Percentiles rank a stretch among this genome's conserved stretches.
phyloP scores from a whole-genome alignment of 2,329 filamentous ascomycete genomes.

The Cercospora citrullina region DNA sequence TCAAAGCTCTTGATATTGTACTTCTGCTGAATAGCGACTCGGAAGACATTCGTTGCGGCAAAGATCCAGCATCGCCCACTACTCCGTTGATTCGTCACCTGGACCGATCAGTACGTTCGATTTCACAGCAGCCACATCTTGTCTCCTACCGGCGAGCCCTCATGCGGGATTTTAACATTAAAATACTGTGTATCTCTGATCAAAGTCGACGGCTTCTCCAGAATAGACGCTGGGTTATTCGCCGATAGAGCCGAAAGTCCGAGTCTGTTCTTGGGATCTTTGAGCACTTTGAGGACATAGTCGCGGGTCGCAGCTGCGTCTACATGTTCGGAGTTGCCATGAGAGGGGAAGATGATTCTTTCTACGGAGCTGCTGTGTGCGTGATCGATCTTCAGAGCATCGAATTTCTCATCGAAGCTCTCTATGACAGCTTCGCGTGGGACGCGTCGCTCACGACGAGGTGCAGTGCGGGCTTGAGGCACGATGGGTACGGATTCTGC shows the following conservation, averaged over 20 bases:
- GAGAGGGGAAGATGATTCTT: slow-evolving; percentile 24
- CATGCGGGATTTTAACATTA: slow-evolving; percentile 78
- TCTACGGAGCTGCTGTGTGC: slow-evolving; percentile 14
- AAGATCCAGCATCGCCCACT: slow-evolving; percentile 92
- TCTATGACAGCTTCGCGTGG: slow-evolving; percentile 21
- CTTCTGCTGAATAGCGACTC: slow-evolving; percentile 82
- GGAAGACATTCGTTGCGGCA: slow-evolving; percentile 86
- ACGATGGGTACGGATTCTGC: slow-evolving; percentile 27
- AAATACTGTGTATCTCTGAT: slow-evolving; percentile 76
- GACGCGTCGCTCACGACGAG: slow-evolving; percentile 23
- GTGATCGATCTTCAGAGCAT: slow-evolving; percentile 36
- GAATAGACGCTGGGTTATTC: slow-evolving; percentile 64
- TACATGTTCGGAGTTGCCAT: slow-evolving; percentile 32
- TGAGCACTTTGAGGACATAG: slow-evolving; percentile 37
- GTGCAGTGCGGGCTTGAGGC: slow-evolving; percentile 17
- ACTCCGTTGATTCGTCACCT: slow-evolving; percentile 76
- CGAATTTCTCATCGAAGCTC: slow-evolving; percentile 40
- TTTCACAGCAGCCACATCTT: not conserved
- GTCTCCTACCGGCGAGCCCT: slow-evolving; percentile 63
- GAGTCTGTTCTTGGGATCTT: slow-evolving; percentile 60
- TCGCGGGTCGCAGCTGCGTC: slow-evolving; percentile 34
- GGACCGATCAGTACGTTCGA: not conserved
- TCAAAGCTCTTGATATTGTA: slow-evolving; percentile 77
- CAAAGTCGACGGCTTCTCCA: slow-evolving; percentile 63
- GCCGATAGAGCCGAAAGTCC: slow-evolving; percentile 71